Base-by-base conservation (phyloP, 768 basidiomycete genomes). In the Boletus edulis region DNA sequence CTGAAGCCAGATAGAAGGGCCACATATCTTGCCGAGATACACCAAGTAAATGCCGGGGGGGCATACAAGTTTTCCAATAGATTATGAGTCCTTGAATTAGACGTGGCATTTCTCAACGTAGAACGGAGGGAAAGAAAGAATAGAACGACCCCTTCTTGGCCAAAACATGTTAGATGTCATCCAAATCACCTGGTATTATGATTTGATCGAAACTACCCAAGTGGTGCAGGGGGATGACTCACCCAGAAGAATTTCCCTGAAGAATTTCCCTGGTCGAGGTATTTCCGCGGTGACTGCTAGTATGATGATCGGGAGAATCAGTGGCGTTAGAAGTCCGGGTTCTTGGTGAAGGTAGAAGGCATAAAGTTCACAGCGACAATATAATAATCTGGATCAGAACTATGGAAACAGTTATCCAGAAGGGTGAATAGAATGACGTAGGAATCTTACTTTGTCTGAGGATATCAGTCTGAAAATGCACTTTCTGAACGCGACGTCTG, bases 21-120 rank as follows among this genome's bases (percentile, higher is more conserved):
- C 35, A 43, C 59, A 3, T 51, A 72, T 74, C 69, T 51, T 34
- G 41, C 49, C 51, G 57, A 8, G 53, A 55, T 10, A 72, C 48
- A 8, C 60, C 73, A 20, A 76, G 69, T 17, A 76, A 49, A 55
- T 75, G 72, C 38, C 68, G 57, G 2, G 75, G 75, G 5, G 75
- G 73, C 56, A 74, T 72, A 51, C 75, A 76, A 3, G 72, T 76
- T 58, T 73, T 76, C 75, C 75, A 76, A 41, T 73, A 75, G 18
- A 73, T 53, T 17, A 74, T 27, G 56, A n/a, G 51, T 55, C 7
- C 46, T 55, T 13, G 52, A 51, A 39, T 22, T 45, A 17, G 58
- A 2, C 9, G 48, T 14, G 8, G 55, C 12, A 39, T 53, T 39
- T 13, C 27, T 44, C 27, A 74, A 55, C 14, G 41, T 39, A 10